These are phyloP conservation scores for Ganoderma lingzhi DNA, from an alignment of 1,284 basidiomycete genomes.

Conservation along the genomic window DNA sequence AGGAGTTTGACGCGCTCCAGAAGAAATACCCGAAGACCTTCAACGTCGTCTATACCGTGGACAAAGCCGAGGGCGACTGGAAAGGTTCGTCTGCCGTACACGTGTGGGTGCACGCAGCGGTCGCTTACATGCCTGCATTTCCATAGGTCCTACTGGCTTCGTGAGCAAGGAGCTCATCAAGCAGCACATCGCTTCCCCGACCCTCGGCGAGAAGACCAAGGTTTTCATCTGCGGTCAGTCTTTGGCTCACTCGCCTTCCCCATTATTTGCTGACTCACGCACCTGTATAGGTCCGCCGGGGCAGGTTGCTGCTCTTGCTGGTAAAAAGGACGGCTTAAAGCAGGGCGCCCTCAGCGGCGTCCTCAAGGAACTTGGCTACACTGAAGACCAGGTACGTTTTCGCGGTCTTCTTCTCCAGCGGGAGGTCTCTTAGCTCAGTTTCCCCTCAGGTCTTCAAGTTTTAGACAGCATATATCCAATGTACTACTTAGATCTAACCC, in stretches of 20 bases:
- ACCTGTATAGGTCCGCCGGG: constrained; percentile 74
- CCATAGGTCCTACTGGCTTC: constrained; percentile 70
- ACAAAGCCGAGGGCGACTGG: constrained; percentile 81
- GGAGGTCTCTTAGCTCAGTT: neutral
- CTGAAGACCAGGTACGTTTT: constrained; percentile 73
- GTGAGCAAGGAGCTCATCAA: constrained; percentile 77
- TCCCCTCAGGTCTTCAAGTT: constrained; percentile 64
- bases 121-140: neutral
- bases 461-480: constrained; percentile 35
- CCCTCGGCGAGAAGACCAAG: constrained; percentile 83
- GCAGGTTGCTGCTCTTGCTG: constrained; percentile 83
- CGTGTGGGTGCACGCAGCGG: neutral
- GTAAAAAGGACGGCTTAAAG: constrained; percentile 80
- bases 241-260: neutral
- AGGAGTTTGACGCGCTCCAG: constrained; percentile 82
- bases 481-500: neutral
- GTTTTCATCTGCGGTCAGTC: constrained; percentile 86
- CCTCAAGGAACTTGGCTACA: constrained; percentile 90
- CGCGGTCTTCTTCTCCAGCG: neutral
- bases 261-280: neutral
- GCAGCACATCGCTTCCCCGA: constrained; percentile 76
- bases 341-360: constrained; percentile 88
- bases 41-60: constrained; percentile 88
- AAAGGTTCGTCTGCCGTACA: constrained; percentile 54
- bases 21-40: constrained; percentile 77